Evolutionary conservation across 2,329 filamentous ascomycete species (phyloP), one percentile per base, ranked within the genome.

Genomic region (Fusarium veterinarium): DNA sequence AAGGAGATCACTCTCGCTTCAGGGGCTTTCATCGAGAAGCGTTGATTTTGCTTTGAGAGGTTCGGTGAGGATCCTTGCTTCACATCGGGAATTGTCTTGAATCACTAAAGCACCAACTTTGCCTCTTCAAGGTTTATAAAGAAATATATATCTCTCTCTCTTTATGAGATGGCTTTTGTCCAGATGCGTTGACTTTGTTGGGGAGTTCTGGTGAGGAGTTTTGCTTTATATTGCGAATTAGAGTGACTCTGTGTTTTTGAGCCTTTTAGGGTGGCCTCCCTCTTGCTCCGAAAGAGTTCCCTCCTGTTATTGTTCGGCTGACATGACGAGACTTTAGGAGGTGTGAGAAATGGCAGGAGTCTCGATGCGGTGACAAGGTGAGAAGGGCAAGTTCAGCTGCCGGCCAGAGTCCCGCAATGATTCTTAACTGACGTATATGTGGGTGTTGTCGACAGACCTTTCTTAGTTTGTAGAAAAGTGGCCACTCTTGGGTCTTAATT

Each of bases 131-230:
- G 60, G 23, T 65, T 46, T 16, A n/a, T 31, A 7, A 40, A 40
- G 14, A 70, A 64, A 7, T 60, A n/a, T n/a, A n/a, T n/a, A n/a
- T n/a, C 64, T 19, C 23, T 59, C 40, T 70, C 60, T 5, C 64
- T 25, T 25, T 25, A 3, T 25, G 23, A 25, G 23, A 25, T 25
- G 23, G 23, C 23, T 25, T 25, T 25, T 25, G 5, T 25, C 23
- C 23, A 25, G 23, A 25, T 4, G 23, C 23, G 23, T 25, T 25
- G 23, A 25, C 23, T 25, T 25, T 25, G 23, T 5, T 25, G 3
- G 23, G 23, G 5, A 25, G 5, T 25, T 25, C 23, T 25, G 23
- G 23, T 25, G 23, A 25, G 23, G 23, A 25, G 23, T 25, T 25
- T 25, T 25, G 23, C 23, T 25, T 25, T 25, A 25, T 25, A 25